Conservation (phyloP, 2,329 filamentous ascomycete genomes). For the Didymella pinodella region DNA sequence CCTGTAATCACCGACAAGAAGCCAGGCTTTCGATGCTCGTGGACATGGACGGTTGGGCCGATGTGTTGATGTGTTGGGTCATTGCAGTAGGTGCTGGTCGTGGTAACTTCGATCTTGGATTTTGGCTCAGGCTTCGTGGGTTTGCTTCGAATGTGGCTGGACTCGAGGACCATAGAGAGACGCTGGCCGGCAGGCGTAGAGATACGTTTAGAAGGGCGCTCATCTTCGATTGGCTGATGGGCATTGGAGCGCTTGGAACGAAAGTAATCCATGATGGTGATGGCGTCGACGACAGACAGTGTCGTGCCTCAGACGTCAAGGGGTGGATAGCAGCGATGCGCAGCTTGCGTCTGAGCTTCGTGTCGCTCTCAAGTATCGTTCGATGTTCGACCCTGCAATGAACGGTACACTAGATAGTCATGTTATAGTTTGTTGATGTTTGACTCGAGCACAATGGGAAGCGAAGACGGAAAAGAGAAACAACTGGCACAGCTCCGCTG, state of each 20-base stretch:
- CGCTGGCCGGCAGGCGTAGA: conserved; percentile 54
- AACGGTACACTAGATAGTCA: conserved; percentile 19
- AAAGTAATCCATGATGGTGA: conserved; percentile 38
- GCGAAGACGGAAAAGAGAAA: conserved; percentile 13
- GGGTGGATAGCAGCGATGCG: conserved; percentile 3
- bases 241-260: conserved; percentile 31
- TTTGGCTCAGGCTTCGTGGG: conserved; percentile 32
- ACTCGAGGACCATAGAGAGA: conserved; percentile 53
- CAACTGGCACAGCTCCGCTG: conserved; percentile 13
- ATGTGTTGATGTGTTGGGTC: conserved; percentile 39
- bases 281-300: conserved; percentile 9
- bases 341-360: conserved; percentile 13
- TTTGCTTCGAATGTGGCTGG: conserved; percentile 29
- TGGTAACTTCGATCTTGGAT: conserved; percentile 39
- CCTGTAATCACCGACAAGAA: conserved; percentile 33
- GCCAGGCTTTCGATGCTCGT: conserved; percentile 28
- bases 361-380: conserved; percentile 18
- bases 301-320: conserved; percentile 12
- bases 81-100: conserved; percentile 41
- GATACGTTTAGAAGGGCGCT: conserved; percentile 52
- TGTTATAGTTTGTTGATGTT: conserved; percentile 12
- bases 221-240: conserved; percentile 35
- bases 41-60: conserved; percentile 30
- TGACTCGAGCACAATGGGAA: conserved; percentile 19
- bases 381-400: conserved; percentile 14